These are phyloP conservation scores for Tolypocladium sp. DNA, from an alignment of 2,329 filamentous ascomycete species.

Conservation along the genomic window DNA sequence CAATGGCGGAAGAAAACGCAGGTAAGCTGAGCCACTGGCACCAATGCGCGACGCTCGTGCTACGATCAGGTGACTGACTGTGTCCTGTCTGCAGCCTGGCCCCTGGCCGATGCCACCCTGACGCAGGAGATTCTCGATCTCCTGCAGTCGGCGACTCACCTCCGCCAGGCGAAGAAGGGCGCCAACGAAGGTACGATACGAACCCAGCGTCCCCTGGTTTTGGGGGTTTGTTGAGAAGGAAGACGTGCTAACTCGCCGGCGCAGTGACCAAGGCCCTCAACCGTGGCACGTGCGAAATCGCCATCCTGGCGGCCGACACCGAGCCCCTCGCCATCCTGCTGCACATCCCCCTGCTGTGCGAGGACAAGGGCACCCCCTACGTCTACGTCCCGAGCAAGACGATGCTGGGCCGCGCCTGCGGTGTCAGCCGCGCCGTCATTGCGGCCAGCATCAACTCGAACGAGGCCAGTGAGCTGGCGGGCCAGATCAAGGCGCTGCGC, in stretches of 20 bases:
- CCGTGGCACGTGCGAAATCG: slow-evolving; percentile 81
- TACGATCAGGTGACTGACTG: not conserved
- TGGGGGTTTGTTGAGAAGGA: not conserved
- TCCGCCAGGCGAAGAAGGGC: slow-evolving; percentile 76
- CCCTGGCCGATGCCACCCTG: slow-evolving; percentile 62
- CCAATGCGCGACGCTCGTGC: not conserved
- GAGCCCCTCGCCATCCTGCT: slow-evolving; percentile 79
- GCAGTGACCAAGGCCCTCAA: slow-evolving; percentile 73
- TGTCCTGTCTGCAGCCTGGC: slow-evolving; percentile 44
- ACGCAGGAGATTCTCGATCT: slow-evolving; percentile 77
- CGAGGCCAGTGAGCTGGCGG: slow-evolving; percentile 78
- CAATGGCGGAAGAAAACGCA: slow-evolving; percentile 16
- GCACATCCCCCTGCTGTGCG: slow-evolving; percentile 79
- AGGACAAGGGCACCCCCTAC: slow-evolving; percentile 63
- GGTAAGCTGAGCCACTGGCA: slow-evolving; percentile 6
- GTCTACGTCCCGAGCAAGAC: slow-evolving; percentile 71
- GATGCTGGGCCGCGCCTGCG: slow-evolving; percentile 79
- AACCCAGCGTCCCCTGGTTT: too few species aligned
- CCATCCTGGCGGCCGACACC: slow-evolving; percentile 84
- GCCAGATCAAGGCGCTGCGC: slow-evolving; percentile 81
- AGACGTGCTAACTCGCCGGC: slow-evolving; percentile 4
- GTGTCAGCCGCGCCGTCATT: slow-evolving; percentile 83
- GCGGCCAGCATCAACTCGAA: slow-evolving; percentile 84
- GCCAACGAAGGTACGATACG: slow-evolving; percentile 57
- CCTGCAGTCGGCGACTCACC: slow-evolving; percentile 60